Evolutionary conservation across 2,329 filamentous ascomycete genomes (phyloP).

Genomic region (Stachybotrys chartarum): DNA sequence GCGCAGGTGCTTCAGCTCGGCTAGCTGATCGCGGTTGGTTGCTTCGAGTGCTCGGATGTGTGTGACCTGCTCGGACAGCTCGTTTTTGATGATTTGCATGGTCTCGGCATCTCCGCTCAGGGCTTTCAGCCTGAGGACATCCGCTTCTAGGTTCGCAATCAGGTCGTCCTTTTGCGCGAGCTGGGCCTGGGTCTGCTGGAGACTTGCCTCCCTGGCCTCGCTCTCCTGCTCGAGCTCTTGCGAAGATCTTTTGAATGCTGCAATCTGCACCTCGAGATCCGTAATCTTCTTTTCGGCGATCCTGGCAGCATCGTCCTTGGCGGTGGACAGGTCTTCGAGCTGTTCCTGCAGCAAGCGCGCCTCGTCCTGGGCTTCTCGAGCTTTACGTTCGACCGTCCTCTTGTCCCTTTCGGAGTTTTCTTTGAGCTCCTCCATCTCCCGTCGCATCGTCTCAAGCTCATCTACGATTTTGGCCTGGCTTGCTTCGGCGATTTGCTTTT

Average conservation of each 20-base stretch:
- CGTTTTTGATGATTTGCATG: slow-evolving; percentile 74
- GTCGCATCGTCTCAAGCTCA: slow-evolving; percentile 41
- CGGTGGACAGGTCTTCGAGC: slow-evolving; percentile 59
- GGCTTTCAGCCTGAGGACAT: slow-evolving; percentile 76
- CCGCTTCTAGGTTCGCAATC: slow-evolving; percentile 71
- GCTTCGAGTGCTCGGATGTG: slow-evolving; percentile 82
- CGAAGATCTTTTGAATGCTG: slow-evolving; percentile 36
- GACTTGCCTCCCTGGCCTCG: slow-evolving; percentile 44
- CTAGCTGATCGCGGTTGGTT: slow-evolving; percentile 69
- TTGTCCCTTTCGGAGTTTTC: slow-evolving; percentile 47
- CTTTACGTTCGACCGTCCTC: slow-evolving; percentile 59
- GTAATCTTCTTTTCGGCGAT: slow-evolving; percentile 45
- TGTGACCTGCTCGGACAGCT: slow-evolving; percentile 85
- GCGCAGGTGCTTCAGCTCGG: slow-evolving; percentile 75
- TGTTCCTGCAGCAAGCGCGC: slow-evolving; percentile 72
- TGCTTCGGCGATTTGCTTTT: slow-evolving; percentile 51
- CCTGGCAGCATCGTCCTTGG: slow-evolving; percentile 64
- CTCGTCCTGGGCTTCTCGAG: slow-evolving; percentile 66
- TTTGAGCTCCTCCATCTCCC: slow-evolving; percentile 45
- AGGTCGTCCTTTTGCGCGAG: slow-evolving; percentile 62
- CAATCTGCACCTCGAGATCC: slow-evolving; percentile 47
- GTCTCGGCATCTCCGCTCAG: slow-evolving; percentile 84
- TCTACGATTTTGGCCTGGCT: slow-evolving; percentile 42
- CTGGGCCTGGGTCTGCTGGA: slow-evolving; percentile 58
- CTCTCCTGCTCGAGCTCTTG: slow-evolving; percentile 55